phyloP scores from a whole-genome alignment of 2,329 filamentous ascomycete genomes.

The Epichloe coenophiala region DNA sequence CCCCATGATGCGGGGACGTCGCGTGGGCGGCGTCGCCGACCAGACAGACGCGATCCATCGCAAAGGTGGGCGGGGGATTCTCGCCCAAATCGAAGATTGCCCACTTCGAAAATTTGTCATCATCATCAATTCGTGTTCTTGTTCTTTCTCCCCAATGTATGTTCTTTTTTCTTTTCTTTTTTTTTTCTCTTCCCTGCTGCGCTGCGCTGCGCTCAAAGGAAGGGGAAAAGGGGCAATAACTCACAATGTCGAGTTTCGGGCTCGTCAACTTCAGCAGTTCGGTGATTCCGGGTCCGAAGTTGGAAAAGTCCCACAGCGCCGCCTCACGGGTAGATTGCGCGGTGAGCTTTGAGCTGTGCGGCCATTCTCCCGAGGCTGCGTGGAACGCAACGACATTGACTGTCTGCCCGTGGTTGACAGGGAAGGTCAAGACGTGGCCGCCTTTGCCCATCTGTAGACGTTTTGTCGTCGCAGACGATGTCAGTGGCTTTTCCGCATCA shows the following conservation, averaged over 20 bases:
- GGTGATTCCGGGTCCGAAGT: not conserved
- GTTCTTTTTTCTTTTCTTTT: not conserved
- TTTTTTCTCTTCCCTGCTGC: not conserved
- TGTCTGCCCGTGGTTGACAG: constrained; percentile 3
- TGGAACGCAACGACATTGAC: constrained; percentile 4
- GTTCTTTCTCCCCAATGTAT: not conserved
- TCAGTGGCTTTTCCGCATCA: not conserved
- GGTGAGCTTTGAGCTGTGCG: not conserved
- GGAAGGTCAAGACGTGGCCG: constrained; percentile 3
- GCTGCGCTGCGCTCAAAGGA: not conserved
- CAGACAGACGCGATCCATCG: constrained; percentile 1
- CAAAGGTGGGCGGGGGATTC: constrained; percentile 4
- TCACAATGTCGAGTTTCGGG: constrained; percentile 1
- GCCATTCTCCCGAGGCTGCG: not conserved
- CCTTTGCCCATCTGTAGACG: constrained; percentile 3
- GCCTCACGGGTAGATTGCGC: constrained; percentile 2
- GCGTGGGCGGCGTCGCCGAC: constrained; percentile 7
- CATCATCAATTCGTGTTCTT: not conserved
- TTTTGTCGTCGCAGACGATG: too few species aligned
- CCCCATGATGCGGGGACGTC: constrained; percentile 4
- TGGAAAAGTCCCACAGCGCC: constrained; percentile 1
- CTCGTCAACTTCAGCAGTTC: not conserved
- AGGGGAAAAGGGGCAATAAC: not conserved
- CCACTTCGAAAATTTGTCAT: not conserved
- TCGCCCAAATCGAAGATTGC: constrained; percentile 5